phyloP scores from a whole-genome alignment of 2,329 filamentous ascomycete genomes.

The Diaporthe humulicola region DNA sequence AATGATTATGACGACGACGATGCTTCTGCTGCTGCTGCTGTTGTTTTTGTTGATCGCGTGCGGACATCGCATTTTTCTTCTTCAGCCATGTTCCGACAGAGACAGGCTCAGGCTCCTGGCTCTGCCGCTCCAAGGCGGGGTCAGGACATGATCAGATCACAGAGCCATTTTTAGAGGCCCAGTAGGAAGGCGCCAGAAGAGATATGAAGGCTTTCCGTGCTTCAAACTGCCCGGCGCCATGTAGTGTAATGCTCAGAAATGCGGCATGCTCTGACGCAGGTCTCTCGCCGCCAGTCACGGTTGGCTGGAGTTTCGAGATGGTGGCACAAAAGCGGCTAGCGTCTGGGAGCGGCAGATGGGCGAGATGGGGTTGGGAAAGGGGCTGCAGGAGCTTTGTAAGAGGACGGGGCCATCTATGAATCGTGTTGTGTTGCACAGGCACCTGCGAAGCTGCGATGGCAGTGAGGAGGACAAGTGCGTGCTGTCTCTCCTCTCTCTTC shows the following conservation, averaged over 20 bases:
- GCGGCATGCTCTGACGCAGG: conserved; percentile 6
- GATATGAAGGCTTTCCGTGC: not conserved
- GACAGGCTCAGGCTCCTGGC: not conserved
- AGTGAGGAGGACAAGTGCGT: too few species aligned
- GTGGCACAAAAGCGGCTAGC: conserved; percentile 17
- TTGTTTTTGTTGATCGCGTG: not conserved
- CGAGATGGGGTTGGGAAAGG: conserved; percentile 8
- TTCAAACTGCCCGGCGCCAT: conserved; percentile 7
- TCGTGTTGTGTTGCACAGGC: not conserved
- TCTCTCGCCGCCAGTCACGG: not conserved
- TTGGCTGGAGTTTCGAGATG: conserved; percentile 22
- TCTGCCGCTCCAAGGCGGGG: not conserved
- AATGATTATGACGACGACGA: not conserved
- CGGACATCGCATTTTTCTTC: not conserved
- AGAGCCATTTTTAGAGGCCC: not conserved
- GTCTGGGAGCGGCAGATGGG: conserved; percentile 15
- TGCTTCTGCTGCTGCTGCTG: not conserved
- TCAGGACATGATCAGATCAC: not conserved
- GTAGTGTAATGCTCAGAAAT: conserved; percentile 23
- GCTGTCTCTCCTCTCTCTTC: too few species aligned
- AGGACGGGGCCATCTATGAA: not conserved
- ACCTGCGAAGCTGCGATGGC: not conserved
- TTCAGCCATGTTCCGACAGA: not conserved
- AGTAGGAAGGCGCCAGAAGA: not conserved
- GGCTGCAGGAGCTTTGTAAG: not conserved